Base-by-base conservation (phyloP, 2,329 filamentous ascomycete species). In the Fusarium graminum region DNA sequence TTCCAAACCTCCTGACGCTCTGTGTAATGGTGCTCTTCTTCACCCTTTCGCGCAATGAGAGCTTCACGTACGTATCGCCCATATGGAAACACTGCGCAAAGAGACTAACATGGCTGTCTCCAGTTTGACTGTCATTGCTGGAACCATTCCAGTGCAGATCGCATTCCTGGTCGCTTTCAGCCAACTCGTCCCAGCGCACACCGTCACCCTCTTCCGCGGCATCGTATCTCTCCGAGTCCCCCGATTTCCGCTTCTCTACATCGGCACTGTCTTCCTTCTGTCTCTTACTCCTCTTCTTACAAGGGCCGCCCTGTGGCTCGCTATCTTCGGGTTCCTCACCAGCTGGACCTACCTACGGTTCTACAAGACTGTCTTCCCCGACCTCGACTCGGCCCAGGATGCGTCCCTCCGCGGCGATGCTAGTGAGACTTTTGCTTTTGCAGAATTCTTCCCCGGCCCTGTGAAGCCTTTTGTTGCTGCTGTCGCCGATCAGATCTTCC, bases 311-410 rank as follows among this genome's bases (percentile, higher is more conserved):
- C 84, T 94, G 67, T 88, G 96, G 75, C 86, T 97, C 61, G 88
- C 92, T 51, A 82, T 92, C 77, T 90, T 91, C 70, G 94, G 93
- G 59, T 91, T 99, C 77, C 77, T 97, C 62, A 90, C 90, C 12
- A 93, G 92, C 77, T 99, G 94, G 94, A 92, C 92, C 41, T 98
- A 98, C 78, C 88, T 99, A 17, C 92, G 95, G 69, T 99, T 98
- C 83, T 97, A 92, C 83, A 97, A 97, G 80, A 80, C 84, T 55
- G 86, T 90, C 59, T 90, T 90, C 73, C 88, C 88, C 54, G 88
- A 91, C 71, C 86, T 91, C 63, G 88, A 90, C 71, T 81, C 85
- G 13, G 84, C 85, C 11, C 88, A 90, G 72, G 78, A 85, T 4
- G 75, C 83, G 7, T 82, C 85, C 10, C 87, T 97, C 70, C 91